Base-by-base conservation (phyloP, 441 rosid genomes). In the Gossypium schwendimanii region DNA sequence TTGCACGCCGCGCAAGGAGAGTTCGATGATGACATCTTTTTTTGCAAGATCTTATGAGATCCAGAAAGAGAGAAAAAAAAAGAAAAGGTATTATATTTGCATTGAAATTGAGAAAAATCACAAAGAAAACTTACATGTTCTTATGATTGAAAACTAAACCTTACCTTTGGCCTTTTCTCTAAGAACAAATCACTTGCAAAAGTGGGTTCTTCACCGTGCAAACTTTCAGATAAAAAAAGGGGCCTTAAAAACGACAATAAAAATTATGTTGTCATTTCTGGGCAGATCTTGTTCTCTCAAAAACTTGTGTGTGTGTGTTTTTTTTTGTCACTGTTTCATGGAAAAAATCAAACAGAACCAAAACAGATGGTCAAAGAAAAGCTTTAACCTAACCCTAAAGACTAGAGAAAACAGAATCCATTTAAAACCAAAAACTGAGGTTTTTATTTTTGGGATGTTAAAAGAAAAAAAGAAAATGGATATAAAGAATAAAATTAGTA, bases 1-100 rank as follows among this genome's bases (percentile, higher is more conserved):
- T 92, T 92, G 87, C 98, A 94, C 59, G 97, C 98, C 14, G 97
- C 98, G n/a, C 98, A 94, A 6, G 98, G 97, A 33, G 98, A 89
- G 77, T 81, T 90, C 6, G 93, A 83, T 10, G 96, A 83, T 28
- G 98, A 88, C 94, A 89, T 89, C 60, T 58, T 41, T 63, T 20
- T 17, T 20, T 31, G 20, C 53, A 17, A 59, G 41, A 61, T 75
- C 67, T 65, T 55, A 26, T 15, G n/a, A 41, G 28, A 39, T 26
- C 17, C 26, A 17, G 1, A 26, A 50, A 52, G 0, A 28, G 14
- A 45, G 7, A 23, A 1, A 64, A 72, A 21, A 14, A 31, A 21
- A 21, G 23, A 10, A 2, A 15, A n/a, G 11, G 12, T 20, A 17
- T 53, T 39, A 62, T 8, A 67, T 24, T 8, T 15, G 59, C 84